Evolutionary conservation across 148 eudicot species (phyloP), one percentile per base, ranked within the genome.

Genomic region (Amaranthus cruentus): DNA sequence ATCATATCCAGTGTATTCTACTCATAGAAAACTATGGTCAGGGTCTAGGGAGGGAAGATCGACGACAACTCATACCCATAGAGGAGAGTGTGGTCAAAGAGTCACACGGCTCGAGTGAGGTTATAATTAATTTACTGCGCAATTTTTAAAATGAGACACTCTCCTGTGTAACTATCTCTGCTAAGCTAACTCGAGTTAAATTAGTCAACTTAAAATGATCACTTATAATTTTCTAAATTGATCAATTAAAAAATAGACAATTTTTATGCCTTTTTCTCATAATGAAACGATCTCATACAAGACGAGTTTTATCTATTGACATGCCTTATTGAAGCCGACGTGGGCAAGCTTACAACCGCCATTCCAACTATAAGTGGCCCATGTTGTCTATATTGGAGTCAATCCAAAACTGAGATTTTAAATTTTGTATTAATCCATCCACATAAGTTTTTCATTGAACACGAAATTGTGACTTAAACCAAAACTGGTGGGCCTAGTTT

Each of bases 401-500:
- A 46, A 75, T 66, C 64, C 55, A 14, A 55, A 57, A 52, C 47
- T 13, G 48, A 4, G 9, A 61, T 62, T 67, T 48, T 42, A 4
- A 5, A 61, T 62, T 67, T 48, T 50, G 42, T 58, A 49, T 42
- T 10, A 61, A 70, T 70, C 79, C 70, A 77, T 57, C 71, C 62
- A 77, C 64, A 76, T 63, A n/a, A 28, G 62, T 18, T 14, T 15
- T 15, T 15, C 68, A 50, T 76, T 21, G 21, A 21, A 48, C 73
- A 64, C 51, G 52, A 57, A 56, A 64, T 64, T 56, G 11, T 14
- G 13, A 59, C 21, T 44, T n/a, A 1, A 55, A 55, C 70, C 59
- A 48, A 66, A 72, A 28, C 2, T 28, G 38, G 81, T 78, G 81
- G 81, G 77, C 81, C 81, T 66, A 73, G 1, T 11, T 12, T 4